Evolutionary conservation across 331 rosid genomes (phyloP), one percentile per base, ranked within the genome.

Genomic region (Quercus lobata): DNA sequence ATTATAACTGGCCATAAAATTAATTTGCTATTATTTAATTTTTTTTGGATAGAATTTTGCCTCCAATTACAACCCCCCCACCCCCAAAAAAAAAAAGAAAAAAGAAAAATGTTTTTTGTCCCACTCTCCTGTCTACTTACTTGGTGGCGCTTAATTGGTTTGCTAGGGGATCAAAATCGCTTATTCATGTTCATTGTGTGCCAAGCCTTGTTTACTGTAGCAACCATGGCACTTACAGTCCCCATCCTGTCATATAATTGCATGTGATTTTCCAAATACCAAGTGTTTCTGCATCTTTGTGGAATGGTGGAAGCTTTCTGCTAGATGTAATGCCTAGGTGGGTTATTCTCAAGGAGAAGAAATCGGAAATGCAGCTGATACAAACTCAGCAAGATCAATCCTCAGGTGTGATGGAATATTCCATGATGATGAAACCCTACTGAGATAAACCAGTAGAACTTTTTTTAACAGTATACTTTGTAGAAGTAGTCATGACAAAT

Each of bases 111-210:
- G 24, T 25, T 62, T 17, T 18, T 27, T 0, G 69, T 12, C 24
- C 30, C 35, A 7, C 52, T 41, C 22, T 74, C 53, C 46, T 68
- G 52, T 44, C 68, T 80, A 55, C 5, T 17, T 8, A 41, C 46
- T 49, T 49, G 54, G 16, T 49, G 54, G 54, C 92, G 90, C 61
- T 73, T 90, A 73, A 95, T 97, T 29, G 97, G 97, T 81, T 24
- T 95, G 88, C 92, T 95, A 18, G 99, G 99, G 18, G 97, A 95
- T 80, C 97, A 90, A 75, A 95, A 91, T 79, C 92, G 99, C 27
- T 0, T 93, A 82, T 61, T 90, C 12, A 93, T 90, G 98, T 95
- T 61, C 92, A 88, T 86, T 30, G n/a, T 93, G 57, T 83, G 93
- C 29, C 99, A 95, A 80, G 99, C 78, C 75, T 30, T 90, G 44